A percentile compares a stretch with the other conserved stretches of the same genome.
phyloP scores from a whole-genome alignment of 257 asterid species.

The Catharanthus roseus region DNA sequence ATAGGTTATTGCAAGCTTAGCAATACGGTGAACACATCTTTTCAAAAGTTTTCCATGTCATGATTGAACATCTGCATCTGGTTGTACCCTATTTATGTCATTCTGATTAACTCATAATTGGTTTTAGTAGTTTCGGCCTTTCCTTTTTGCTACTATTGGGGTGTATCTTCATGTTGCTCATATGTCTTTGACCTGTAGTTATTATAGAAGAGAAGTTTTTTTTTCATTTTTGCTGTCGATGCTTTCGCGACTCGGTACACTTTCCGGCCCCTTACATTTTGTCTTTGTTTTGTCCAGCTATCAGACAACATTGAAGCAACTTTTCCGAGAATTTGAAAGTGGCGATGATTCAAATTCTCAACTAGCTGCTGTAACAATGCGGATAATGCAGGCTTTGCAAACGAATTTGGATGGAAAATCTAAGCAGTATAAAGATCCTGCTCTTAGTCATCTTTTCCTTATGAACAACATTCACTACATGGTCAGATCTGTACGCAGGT shows the following conservation, averaged over 20 bases:
- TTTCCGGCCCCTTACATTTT: conserved; percentile 2
- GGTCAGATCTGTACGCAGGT: conserved; percentile 99
- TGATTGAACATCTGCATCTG: too few species aligned
- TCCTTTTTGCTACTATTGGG: background rate
- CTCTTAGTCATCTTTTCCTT: conserved; percentile 85
- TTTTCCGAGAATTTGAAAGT: conserved; percentile 76
- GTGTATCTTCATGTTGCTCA: background rate
- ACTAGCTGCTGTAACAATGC: conserved; percentile 92
- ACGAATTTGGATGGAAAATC: conserved; percentile 98
- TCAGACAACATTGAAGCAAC: conserved; percentile 91
- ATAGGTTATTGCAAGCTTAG: background rate
- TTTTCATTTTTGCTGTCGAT: too few species aligned
- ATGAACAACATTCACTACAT: conserved; percentile 98
- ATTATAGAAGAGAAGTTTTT: too few species aligned
- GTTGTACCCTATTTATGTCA: background rate
- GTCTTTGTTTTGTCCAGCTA: conserved; percentile 42
- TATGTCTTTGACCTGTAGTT: background rate
- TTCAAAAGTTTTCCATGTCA: too few species aligned
- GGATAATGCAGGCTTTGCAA: conserved; percentile 98
- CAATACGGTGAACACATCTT: background rate
- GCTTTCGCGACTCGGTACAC: too few species aligned
- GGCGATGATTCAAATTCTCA: conserved; percentile 77
- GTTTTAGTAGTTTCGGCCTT: background rate
- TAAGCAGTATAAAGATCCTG: conserved; percentile 79
- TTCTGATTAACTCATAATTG: background rate